A percentile compares a stretch with the other conserved stretches of the same genome.
Evolutionary conservation across 176 grass and related monocot genomes (phyloP).

Genomic region (Carex myosuroides): DNA sequence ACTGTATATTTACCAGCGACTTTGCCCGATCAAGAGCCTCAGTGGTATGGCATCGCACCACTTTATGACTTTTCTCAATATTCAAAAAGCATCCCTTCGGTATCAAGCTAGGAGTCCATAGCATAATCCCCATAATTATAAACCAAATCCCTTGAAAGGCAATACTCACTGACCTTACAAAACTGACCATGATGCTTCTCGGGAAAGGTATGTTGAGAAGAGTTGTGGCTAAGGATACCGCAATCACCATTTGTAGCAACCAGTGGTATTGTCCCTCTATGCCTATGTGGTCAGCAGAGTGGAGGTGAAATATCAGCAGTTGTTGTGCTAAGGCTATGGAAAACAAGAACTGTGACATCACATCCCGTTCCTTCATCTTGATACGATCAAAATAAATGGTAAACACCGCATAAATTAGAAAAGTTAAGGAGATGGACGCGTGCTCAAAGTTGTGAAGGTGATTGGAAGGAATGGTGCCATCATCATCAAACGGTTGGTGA

Average conservation of each 20-base stretch:
- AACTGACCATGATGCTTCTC: slow-evolving; percentile 54
- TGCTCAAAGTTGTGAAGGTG: slow-evolving; percentile 99
- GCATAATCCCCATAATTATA: slow-evolving; percentile 78
- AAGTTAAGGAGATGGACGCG: slow-evolving; percentile 76
- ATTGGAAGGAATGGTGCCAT: slow-evolving; percentile 72
- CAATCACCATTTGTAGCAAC: slow-evolving; percentile 71
- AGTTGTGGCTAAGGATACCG: slow-evolving; percentile 56
- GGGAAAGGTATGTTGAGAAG: slow-evolving; percentile 44
- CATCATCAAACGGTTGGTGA: slow-evolving; percentile 81
- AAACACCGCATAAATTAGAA: slow-evolving; percentile 60
- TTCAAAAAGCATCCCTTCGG: slow-evolving; percentile 84
- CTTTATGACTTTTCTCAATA: slow-evolving; percentile 54
- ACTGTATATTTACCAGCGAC: slow-evolving; percentile 82
- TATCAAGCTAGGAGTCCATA: slow-evolving; percentile 68
- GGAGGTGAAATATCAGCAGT: slow-evolving; percentile 78
- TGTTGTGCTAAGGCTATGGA: slow-evolving; percentile 62
- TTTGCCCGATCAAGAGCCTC: slow-evolving; percentile 65
- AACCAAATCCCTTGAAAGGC: slow-evolving; percentile 80
- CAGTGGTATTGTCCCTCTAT: slow-evolving; percentile 81
- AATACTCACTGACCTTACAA: slow-evolving; percentile 62
- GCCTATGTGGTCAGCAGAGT: slow-evolving; percentile 83
- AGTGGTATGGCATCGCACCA: slow-evolving; percentile 60
- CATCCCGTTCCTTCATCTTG: slow-evolving; percentile 35
- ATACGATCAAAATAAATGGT: slow-evolving; percentile 54
- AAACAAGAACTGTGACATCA: slow-evolving; percentile 40